phyloP scores from a whole-genome alignment of 2,329 filamentous ascomycete species.

The Scedosporium aurantiacum region DNA sequence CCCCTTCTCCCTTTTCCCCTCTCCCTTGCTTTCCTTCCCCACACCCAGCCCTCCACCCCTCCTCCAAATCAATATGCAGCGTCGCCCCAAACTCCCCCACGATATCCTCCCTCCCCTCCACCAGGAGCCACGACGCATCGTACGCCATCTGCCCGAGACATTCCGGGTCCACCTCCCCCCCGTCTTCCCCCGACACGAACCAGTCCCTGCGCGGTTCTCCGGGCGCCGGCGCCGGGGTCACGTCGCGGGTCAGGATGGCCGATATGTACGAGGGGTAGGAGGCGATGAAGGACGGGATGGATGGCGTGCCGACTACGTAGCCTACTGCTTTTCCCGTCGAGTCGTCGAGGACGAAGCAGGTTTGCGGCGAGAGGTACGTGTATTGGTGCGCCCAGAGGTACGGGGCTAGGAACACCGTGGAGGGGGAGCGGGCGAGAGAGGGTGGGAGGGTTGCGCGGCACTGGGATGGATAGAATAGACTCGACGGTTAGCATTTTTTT shows the following conservation, averaged over 20 bases:
- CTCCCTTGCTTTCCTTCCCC: constrained; percentile 31
- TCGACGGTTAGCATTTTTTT: no score
- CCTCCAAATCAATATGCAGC: constrained; percentile 39
- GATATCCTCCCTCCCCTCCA: constrained; percentile 23
- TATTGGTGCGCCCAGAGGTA: constrained; percentile 42
- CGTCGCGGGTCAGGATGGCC: constrained; percentile 19
- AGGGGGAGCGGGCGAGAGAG: constrained; percentile 23
- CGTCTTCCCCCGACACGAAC: background rate
- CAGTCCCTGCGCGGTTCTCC: background rate
- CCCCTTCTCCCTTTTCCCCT: background rate
- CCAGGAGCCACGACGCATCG: constrained; percentile 27
- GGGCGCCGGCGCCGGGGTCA: background rate
- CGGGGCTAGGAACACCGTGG: constrained; percentile 26
- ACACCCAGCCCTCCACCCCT: constrained; percentile 29
- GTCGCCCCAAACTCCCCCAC: constrained; percentile 26
- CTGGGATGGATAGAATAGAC: constrained; percentile 18
- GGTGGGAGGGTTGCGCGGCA: constrained; percentile 37
- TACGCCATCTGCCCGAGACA: constrained; percentile 31
- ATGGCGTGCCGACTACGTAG: constrained; percentile 37
- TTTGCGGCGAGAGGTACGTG: constrained; percentile 31
- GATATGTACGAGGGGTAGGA: constrained; percentile 27
- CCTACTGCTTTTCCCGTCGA: constrained; percentile 31
- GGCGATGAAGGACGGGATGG: constrained; percentile 27
- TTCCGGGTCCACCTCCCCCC: constrained; percentile 17
- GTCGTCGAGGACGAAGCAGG: constrained; percentile 38